Conservation (phyloP, 768 basidiomycete species). For the Xerocomus spinulosus region DNA sequence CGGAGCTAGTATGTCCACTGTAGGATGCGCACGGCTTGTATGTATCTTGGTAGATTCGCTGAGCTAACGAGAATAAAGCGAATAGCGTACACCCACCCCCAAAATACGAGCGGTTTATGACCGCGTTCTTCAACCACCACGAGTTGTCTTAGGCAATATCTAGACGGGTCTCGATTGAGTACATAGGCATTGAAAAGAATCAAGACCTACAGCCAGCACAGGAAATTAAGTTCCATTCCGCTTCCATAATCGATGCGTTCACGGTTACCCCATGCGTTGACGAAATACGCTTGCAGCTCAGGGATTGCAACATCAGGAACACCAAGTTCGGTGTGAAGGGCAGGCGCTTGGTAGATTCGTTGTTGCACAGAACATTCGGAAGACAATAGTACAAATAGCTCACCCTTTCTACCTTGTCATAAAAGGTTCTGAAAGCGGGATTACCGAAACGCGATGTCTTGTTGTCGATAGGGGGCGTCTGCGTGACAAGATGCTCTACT, state of each 20-base stretch:
- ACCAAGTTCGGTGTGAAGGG: conserved; percentile 58
- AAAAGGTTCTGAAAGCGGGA: conserved; percentile 91
- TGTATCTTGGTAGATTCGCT: conserved; percentile 48
- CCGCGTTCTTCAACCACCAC: conserved; percentile 62
- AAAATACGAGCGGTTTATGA: conserved; percentile 79
- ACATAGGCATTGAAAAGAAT: not conserved
- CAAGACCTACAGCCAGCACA: conserved; percentile 84
- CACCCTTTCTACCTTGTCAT: conserved; percentile 76
- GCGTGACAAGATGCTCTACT: conserved; percentile 61
- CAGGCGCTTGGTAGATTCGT: conserved; percentile 43
- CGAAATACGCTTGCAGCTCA: conserved; percentile 79
- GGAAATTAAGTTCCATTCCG: conserved; percentile 97
- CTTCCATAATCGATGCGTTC: conserved; percentile 98
- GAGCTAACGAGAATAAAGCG: not conserved
- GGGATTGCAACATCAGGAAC: conserved; percentile 53
- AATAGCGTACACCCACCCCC: conserved; percentile 51
- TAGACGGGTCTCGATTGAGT: conserved; percentile 30
- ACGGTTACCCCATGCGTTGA: conserved; percentile 87
- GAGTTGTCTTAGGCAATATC: conserved; percentile 75
- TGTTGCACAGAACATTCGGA: not conserved
- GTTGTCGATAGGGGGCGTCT: conserved; percentile 85
- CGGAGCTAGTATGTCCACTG: conserved; percentile 97
- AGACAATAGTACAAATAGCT: conserved; percentile 7
- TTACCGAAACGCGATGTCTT: conserved; percentile 92
- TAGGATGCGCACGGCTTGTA: conserved; percentile 75